A percentile compares a stretch with the other conserved stretches of the same genome.
These are phyloP conservation scores for Groenewaldozyma salmanticensis DNA, from an alignment of 805 yeast species.

Conservation along the genomic window DNA sequence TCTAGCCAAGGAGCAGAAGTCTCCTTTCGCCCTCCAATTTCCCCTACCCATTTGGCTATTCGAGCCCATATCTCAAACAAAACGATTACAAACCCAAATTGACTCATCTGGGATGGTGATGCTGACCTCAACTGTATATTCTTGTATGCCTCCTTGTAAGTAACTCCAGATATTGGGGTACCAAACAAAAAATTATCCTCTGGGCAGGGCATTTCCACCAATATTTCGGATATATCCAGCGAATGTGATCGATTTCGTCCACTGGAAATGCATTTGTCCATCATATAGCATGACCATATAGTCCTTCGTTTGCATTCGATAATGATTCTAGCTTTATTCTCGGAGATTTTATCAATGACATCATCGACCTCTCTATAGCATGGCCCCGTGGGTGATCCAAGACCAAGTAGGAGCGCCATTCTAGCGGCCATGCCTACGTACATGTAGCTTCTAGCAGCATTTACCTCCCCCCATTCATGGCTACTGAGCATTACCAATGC, in stretches of 20 bases:
- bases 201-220: constrained; percentile 6
- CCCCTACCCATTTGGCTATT: constrained; percentile 10
- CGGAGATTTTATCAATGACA: not conserved
- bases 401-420: constrained; percentile 5
- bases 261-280: constrained; percentile 11
- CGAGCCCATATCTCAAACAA: constrained; percentile 9
- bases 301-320: constrained; percentile 5
- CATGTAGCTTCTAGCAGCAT: constrained; percentile 7
- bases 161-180: not conserved
- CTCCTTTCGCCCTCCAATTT: constrained; percentile 8
- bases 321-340: not conserved
- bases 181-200: constrained; percentile 9
- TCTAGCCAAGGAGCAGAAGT: constrained; percentile 5
- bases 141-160: not conserved
- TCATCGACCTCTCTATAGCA: constrained; percentile 1
- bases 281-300: constrained; percentile 10
- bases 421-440: constrained; percentile 9
- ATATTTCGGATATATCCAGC: constrained; percentile 5
- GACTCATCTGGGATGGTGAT: constrained; percentile 1
- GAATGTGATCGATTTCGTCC: constrained; percentile 7
- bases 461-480: constrained; percentile 10
- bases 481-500: constrained; percentile 10
- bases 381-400: constrained; percentile 4
- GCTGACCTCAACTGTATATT: not conserved
- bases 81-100: constrained; percentile 7